A percentile compares a stretch with the other conserved stretches of the same genome.
Evolutionary conservation across 192 early-diverging fungal species (phyloP).

Genomic region (Rhizoclosmatium globosum): DNA sequence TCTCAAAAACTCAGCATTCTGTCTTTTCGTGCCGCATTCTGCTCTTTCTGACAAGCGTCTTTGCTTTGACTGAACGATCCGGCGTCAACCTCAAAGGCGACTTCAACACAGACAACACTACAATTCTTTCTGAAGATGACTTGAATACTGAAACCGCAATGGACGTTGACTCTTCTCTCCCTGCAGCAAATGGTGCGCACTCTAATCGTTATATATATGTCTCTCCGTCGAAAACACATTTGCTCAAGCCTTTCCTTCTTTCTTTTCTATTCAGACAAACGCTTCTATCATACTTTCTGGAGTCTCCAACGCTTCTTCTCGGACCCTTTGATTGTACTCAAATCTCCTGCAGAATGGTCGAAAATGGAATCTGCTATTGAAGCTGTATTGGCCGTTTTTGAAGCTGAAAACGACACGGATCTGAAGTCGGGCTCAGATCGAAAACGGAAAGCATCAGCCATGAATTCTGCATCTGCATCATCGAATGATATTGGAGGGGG

Average conservation of each 20-base stretch:
- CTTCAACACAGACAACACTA: conserved; percentile 77
- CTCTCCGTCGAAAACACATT: not conserved
- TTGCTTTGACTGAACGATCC: conserved; percentile 86
- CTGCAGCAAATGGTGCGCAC: not conserved
- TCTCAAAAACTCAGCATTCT: conserved; percentile 85
- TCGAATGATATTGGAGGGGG: conserved; percentile 28
- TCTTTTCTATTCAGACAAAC: conserved; percentile 28
- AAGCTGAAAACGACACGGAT: conserved; percentile 29
- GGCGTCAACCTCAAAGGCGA: conserved; percentile 91
- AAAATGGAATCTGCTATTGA: conserved; percentile 41
- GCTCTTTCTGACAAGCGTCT: conserved; percentile 85
- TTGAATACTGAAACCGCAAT: conserved; percentile 48
- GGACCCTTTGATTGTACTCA: conserved; percentile 66
- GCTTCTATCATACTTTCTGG: conserved; percentile 83
- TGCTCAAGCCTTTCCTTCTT: too few species aligned
- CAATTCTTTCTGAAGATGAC: conserved; percentile 39
- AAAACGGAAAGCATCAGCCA: conserved; percentile 20
- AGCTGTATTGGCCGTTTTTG: conserved; percentile 11
- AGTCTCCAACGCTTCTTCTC: conserved; percentile 77
- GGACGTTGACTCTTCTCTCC: conserved; percentile 46
- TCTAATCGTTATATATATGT: too few species aligned
- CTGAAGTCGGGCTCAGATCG: conserved; percentile 30
- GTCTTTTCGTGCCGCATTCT: conserved; percentile 88
- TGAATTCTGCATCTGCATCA: not conserved
- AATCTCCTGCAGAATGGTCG: conserved; percentile 29